Evolutionary conservation across 345 rosid species (phyloP).

Genomic region (Pseudoturritis turrita): DNA sequence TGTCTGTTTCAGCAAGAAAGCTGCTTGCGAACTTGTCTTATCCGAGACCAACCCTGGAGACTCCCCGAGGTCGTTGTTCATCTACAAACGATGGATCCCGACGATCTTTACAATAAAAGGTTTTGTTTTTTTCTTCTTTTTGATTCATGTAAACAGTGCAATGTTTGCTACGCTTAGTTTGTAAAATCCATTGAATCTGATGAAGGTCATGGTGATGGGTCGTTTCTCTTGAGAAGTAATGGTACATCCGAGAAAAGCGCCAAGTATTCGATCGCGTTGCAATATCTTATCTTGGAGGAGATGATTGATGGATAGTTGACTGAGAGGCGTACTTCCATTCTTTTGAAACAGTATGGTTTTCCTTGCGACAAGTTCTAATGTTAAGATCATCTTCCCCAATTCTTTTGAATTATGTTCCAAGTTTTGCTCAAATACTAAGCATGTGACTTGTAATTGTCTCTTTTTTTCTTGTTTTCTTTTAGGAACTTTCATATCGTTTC

Average conservation of each 20-base stretch:
- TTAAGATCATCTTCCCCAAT: too few species aligned
- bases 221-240: constrained; percentile 49
- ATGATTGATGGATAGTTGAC: background rate
- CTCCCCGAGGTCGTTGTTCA: constrained; percentile 58
- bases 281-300: constrained; percentile 33
- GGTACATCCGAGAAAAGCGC: constrained; percentile 18
- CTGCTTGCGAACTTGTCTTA: constrained; percentile 47
- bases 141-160: background rate
- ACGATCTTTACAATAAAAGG: constrained; percentile 58
- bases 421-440: too few species aligned
- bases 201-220: constrained; percentile 65
- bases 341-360: too few species aligned
- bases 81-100: constrained; percentile 75
- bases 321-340: background rate
- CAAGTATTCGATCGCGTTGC: constrained; percentile 32
- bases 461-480: too few species aligned
- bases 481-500: too few species aligned
- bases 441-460: too few species aligned
- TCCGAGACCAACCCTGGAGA: constrained; percentile 74
- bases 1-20: constrained; percentile 37
- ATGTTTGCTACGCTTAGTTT: background rate
- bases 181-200: background rate
- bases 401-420: too few species aligned
- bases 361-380: background rate
- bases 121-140: background rate